Evolutionary conservation across 129 eudicot species (phyloP).

Genomic region (Flaveria trinervia): DNA sequence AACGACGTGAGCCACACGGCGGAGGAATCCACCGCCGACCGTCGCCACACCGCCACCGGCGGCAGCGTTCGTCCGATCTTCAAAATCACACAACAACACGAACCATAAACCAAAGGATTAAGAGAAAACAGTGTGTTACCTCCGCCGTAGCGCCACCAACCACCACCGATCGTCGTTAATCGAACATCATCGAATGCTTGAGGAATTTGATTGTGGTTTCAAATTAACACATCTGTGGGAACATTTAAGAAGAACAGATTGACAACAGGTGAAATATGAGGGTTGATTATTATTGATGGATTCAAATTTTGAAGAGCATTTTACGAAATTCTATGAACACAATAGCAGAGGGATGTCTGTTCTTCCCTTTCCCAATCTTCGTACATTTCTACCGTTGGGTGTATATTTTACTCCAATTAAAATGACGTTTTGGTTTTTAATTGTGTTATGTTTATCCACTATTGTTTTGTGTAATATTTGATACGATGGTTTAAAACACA

Average conservation of each 20-base stretch:
- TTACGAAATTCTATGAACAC: constrained; percentile 28
- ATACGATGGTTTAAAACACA: background rate
- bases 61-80: constrained; percentile 22
- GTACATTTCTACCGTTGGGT: constrained; percentile 27
- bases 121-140: constrained; percentile 13
- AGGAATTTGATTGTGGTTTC: constrained; percentile 11
- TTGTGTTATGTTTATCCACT: constrained; percentile 18
- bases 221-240: constrained; percentile 17
- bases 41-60: constrained; percentile 21
- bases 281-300: constrained; percentile 8
- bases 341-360: constrained; percentile 46
- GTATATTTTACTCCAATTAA: constrained; percentile 29
- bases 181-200: constrained; percentile 17
- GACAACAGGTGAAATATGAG: background rate
- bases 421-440: constrained; percentile 4
- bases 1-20: constrained; percentile 23
- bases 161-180: constrained; percentile 19
- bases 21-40: constrained; percentile 2
- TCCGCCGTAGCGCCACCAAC: constrained; percentile 19
- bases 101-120: background rate
- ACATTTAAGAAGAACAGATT: constrained; percentile 7
- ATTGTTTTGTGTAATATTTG: background rate
- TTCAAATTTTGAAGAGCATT: constrained; percentile 24
- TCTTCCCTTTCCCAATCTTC: constrained; percentile 39
- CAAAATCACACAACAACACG: constrained; percentile 6